Evolutionary conservation across 352 stramenopile species (phyloP), one percentile per base, ranked within the genome.

Genomic region (Globisporangium paroecandrum): DNA sequence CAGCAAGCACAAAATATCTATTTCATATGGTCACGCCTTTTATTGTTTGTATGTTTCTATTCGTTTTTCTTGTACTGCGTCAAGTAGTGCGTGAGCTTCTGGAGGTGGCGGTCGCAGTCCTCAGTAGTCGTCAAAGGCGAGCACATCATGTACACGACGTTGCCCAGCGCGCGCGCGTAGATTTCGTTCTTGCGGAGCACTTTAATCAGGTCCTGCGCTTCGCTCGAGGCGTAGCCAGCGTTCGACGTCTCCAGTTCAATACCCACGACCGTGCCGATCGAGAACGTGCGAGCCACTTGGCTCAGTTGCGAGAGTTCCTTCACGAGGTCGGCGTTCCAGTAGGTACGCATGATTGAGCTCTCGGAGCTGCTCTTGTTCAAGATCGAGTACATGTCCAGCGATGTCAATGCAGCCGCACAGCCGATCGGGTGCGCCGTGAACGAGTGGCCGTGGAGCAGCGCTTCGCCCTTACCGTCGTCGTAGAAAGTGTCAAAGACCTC

Each of bases 351-450:
- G 13, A 58, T 71, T 20, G 15, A 74, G 20, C 10, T n/a, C 46
- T 18, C 47, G 20, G n/a, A 63, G 36, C 27, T 63, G 62, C 46
- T 56, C 22, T 8, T 67, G 60, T 83, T 81, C 47, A 89, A 73
- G 64, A 93, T 87, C 62, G 90, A 65, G 73, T 94, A 96, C 85
- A 94, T 92, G 70, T 96, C 87, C 3, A 98, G 66, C 12, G 90
- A 83, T n/a, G 94, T 94, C 29, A 97, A 63, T 12, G 87, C 88
- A 12, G 90, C 90, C 25, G 91, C 91, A 64, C 91, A 98, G 29
- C 90, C 93, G 53, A 97, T 82, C 4, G 93, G 90, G 65, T 98
- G 90, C 0, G 91, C 93, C 29, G 91, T 97, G 78, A 97, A 97
- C n/a, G 90, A 97, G 75, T 98, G 91, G 12, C 87, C 93, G 66